phyloP scores from a whole-genome alignment of 352 stramenopile species.

The Aphanomyces euteiches region DNA sequence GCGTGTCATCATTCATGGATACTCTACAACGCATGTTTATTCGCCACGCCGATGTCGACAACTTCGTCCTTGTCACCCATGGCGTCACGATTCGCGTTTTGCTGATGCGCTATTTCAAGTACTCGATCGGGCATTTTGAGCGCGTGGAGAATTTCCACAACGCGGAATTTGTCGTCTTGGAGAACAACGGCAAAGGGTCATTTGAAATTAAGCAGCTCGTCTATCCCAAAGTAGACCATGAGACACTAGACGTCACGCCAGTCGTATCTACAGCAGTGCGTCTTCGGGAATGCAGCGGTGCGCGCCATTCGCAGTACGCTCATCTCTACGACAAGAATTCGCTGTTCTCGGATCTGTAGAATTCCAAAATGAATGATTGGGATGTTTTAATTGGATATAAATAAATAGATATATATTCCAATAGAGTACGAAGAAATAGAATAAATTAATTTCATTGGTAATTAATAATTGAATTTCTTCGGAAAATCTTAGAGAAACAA shows the following conservation, averaged over 20 bases:
- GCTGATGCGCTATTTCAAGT: slow-evolving; percentile 87
- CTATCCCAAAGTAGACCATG: slow-evolving; percentile 10
- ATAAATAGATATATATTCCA: neutral
- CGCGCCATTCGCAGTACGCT: neutral
- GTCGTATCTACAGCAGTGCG: neutral
- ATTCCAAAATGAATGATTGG: neutral
- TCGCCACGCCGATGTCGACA: slow-evolving; percentile 57
- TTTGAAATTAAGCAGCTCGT: slow-evolving; percentile 68
- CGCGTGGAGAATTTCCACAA: slow-evolving; percentile 83
- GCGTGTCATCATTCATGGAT: slow-evolving; percentile 85
- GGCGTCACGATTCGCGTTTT: slow-evolving; percentile 85
- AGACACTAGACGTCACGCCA: neutral
- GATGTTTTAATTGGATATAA: neutral
- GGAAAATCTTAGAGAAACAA: neutral
- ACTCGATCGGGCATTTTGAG: slow-evolving; percentile 81
- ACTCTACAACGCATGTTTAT: slow-evolving; percentile 84
- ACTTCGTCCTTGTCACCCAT: slow-evolving; percentile 85
- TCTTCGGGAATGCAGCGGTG: neutral
- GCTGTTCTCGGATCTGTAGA: neutral
- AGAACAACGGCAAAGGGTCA: slow-evolving; percentile 56
- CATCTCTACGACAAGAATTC: slow-evolving; percentile 16
- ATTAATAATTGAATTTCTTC: slow-evolving; percentile 1
- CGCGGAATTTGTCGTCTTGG: slow-evolving; percentile 76
- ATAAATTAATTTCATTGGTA: slow-evolving; percentile 13
- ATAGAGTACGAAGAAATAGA: too few species aligned